phyloP scores from a whole-genome alignment of 1,284 basidiomycete genomes.

The Bothia castanella region DNA sequence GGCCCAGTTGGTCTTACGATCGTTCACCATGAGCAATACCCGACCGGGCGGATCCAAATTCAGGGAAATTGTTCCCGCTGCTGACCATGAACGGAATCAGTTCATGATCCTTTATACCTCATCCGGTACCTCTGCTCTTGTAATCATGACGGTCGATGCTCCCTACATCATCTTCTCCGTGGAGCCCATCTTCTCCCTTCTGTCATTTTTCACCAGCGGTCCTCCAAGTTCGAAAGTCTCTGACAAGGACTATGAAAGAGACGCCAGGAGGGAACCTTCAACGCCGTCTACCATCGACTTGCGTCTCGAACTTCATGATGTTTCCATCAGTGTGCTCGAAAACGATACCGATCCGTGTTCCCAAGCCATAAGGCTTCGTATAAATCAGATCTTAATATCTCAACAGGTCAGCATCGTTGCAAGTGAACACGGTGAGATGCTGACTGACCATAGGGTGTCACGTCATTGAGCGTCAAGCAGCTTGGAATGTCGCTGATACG shows the following conservation, averaged over 20 bases:
- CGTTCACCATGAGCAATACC: conserved; percentile 91
- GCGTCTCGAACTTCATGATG: conserved; percentile 88
- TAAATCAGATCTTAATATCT: conserved; percentile 86
- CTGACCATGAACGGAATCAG: conserved; percentile 86
- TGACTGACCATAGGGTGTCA: conserved; percentile 56
- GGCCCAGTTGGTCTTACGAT: conserved; percentile 83
- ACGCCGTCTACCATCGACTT: conserved; percentile 47
- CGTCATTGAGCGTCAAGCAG: conserved; percentile 78
- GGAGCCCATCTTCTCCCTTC: conserved; percentile 86
- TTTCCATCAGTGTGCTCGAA: conserved; percentile 88
- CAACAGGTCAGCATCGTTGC: conserved; percentile 64
- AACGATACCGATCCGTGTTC: conserved; percentile 78
- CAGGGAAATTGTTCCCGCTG: conserved; percentile 93
- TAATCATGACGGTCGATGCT: conserved; percentile 87
- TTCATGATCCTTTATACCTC: conserved; percentile 92
- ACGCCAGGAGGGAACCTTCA: conserved; percentile 16
- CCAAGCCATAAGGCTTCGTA: conserved; percentile 83
- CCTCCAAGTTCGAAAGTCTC: conserved; percentile 36
- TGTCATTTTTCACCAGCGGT: conserved; percentile 80
- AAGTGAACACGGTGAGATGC: conserved; percentile 4
- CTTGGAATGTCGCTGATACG: conserved; percentile 93
- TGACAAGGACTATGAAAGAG: conserved; percentile 19
- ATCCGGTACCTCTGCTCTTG: conserved; percentile 67
- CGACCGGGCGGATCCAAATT: conserved; percentile 81
- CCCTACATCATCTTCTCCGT: conserved; percentile 93